These are phyloP conservation scores for Eimeria sp. DNA, from an alignment of 169 alveolate genomes.

Conservation along the genomic window DNA sequence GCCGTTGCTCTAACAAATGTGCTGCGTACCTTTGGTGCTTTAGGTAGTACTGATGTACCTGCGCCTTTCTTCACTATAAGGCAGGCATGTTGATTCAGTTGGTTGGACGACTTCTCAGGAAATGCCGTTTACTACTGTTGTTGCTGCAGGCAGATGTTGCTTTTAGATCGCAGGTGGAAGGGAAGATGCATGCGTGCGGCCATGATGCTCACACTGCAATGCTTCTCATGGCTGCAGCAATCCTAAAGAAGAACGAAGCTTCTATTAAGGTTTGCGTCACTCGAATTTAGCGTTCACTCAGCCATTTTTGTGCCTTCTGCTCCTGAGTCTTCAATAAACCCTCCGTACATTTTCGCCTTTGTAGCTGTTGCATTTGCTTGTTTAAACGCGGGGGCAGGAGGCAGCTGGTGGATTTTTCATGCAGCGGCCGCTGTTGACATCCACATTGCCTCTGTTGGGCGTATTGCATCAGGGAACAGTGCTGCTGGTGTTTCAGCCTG, in stretches of 20 bases:
- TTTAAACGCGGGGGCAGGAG: neutral
- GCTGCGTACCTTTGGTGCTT: neutral
- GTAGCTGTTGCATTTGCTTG: neutral
- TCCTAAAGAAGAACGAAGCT: constrained; percentile 74
- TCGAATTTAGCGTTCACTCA: neutral
- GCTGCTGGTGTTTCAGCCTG: constrained; percentile 85
- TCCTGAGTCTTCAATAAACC: neutral
- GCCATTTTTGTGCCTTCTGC: neutral
- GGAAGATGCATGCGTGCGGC: constrained; percentile 87
- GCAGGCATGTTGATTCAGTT: neutral
- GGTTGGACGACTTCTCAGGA: neutral
- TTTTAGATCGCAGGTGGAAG: constrained; percentile 68
- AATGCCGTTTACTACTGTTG: neutral
- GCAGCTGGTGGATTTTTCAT: neutral
- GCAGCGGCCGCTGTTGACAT: neutral
- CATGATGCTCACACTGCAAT: constrained; percentile 85
- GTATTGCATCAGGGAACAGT: constrained; percentile 83
- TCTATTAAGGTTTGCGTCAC: constrained; percentile 30
- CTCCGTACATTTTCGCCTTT: neutral
- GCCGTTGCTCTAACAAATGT: neutral
- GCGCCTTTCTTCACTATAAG: no score
- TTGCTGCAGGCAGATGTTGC: constrained; percentile 74
- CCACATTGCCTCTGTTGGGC: neutral
- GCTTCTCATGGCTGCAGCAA: constrained; percentile 86
- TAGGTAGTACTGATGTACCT: neutral